Evolutionary conservation across 108 stramenopile species (phyloP), one percentile per base, ranked within the genome.

Genomic region (Aurantiochytrium sp.): DNA sequence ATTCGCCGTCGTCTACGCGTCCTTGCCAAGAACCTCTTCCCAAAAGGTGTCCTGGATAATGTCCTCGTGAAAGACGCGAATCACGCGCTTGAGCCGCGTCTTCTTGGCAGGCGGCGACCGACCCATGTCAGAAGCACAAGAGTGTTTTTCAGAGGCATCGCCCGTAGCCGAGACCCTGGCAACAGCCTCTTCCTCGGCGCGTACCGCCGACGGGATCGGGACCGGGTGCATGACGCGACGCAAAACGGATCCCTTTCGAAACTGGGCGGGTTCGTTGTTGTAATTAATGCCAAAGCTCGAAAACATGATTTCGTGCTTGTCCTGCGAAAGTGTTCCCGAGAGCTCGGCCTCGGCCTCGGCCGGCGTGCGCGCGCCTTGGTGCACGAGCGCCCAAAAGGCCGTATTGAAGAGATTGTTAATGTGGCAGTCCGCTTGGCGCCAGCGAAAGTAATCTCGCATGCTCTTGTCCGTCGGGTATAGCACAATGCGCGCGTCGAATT

Each of bases 361-460:
- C 51, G 72, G 72, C 23, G 57, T 44, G 47, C 43, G 71, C 25
- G 87, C 51, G 23, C 88, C 88, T 10, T 69, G 18, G 5, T 90
- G 47, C 42, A 92, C 91, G 21, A 92, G 73, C 10, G 90, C 49
- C 91, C 91, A 92, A 44, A 92, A 92, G 28, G 89, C 71, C 35
- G 91, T 87, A 58, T 92, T 92, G 90, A 91, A 92, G 8, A 92
- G 88, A 87, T 92, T 92, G 87, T 92, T 92, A 59, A 92, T 88
- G 89, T 92, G 91, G 91, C 91, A 92, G 87, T 92, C 91, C 12
- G 91, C 91, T 49, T 92, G 91, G 45, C 91, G 91, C 91, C 91
- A 92, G 43, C 87, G 53, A 44, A 92, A 92, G 59, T 92, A 92
- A 42, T 92, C 91, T 18, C 91, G 73, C 25, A 91, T 47, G 90